Base-by-base conservation (phyloP, 805 yeast species). In the Yarrowia bubula region DNA sequence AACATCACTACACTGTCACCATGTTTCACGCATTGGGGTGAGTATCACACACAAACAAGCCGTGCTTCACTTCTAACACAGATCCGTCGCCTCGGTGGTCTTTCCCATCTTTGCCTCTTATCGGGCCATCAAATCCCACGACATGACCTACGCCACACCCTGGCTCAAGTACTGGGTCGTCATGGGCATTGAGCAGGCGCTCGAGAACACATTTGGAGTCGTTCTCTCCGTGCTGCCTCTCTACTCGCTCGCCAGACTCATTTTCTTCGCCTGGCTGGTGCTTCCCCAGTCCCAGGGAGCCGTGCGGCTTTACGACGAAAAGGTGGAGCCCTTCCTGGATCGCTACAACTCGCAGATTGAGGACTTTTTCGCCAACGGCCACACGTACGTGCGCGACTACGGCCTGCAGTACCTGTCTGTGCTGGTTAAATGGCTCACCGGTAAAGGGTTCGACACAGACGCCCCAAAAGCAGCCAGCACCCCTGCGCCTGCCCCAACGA, bases 161-260 rank as follows among this genome's bases (percentile, higher is more conserved):
- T 82, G 86, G 83, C 74, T 82, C 39, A 76, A 80, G 66, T 86
- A 88, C 75, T 90, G 96, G 96, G 78, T 87, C 11, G 85, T 88
- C 1, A 74, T 81, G 63, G 81, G 86, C 4, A 68, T 78, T 8
- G 73, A 80, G 47, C 69, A 78, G 8, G 74, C 76, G 1, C 69
- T 76, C 11, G 83, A 81, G 66, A 77, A 81, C 48, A 72, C 77
- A 37, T 68, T 83, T 17, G 74, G 81, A 9, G 77, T 83, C 18
- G 61, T 89, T n/a, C 71, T 80, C 44, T 71, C 75, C 37, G 68
- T 81, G 42, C 67, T 87, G 15, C 93, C 95, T 1, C 81, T 88
- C 55, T 84, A 81, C 69, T 73, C 82, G 4, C 70, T 87, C 1
- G 47, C 80, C 39, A 79, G 81, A 65, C 71, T 86, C 3, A 79